A percentile compares a stretch with the other conserved stretches of the same genome.
phyloP scores from a whole-genome alignment of 108 stramenopile species.

The Cyclotella choctawhatcheeana region DNA sequence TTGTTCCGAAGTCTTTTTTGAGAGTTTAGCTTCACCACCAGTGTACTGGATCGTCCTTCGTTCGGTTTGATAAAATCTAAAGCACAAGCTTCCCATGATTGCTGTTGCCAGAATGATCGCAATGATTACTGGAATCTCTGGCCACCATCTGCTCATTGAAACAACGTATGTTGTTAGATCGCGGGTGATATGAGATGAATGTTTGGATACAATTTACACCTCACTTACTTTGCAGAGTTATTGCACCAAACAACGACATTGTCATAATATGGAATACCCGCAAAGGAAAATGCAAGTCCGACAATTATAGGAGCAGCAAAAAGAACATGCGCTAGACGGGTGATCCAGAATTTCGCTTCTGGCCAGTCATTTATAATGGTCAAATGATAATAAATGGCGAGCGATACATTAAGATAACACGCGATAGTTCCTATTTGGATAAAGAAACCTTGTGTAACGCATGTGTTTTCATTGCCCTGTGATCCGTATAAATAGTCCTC shows the following conservation, averaged over 20 bases:
- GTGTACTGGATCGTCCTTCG: not conserved
- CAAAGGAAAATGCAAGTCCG: constrained; percentile 22
- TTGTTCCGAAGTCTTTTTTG: not conserved
- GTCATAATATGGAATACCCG: constrained; percentile 21
- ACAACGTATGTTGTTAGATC: not conserved
- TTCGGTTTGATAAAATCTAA: not conserved
- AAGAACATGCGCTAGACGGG: not conserved
- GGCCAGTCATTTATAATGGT: constrained; percentile 19
- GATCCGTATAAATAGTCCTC: constrained; percentile 29
- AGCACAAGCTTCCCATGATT: constrained; percentile 9
- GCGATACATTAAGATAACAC: constrained; percentile 6
- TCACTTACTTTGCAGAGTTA: constrained; percentile 19
- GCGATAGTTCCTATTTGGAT: constrained; percentile 41
- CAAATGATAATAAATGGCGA: constrained; percentile 26
- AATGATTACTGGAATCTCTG: constrained; percentile 16
- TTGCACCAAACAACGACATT: constrained; percentile 11
- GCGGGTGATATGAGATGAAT: not conserved
- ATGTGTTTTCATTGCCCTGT: constrained; percentile 35
- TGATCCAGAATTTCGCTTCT: not conserved
- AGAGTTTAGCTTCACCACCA: not conserved
- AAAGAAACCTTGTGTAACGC: constrained; percentile 54
- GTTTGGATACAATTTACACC: not conserved
- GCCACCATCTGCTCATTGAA: constrained; percentile 12
- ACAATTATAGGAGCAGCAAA: constrained; percentile 13
- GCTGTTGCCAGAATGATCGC: constrained; percentile 6